These are phyloP conservation scores for Cyberlindnera suaveolens DNA, from an alignment of 805 yeast species.

Conservation along the genomic window DNA sequence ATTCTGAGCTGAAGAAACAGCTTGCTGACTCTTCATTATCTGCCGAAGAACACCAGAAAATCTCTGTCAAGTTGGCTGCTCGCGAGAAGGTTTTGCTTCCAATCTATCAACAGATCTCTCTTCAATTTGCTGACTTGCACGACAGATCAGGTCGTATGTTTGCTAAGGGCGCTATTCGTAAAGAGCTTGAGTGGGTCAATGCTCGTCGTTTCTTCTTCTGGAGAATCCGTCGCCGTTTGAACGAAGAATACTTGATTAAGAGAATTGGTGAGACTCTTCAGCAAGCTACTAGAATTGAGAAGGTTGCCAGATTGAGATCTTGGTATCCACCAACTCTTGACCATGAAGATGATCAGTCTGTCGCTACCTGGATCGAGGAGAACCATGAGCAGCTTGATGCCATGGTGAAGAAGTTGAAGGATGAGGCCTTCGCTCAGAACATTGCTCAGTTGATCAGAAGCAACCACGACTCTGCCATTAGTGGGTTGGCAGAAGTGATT, in stretches of 20 bases:
- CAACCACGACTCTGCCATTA: constrained; percentile 46
- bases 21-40: constrained; percentile 46
- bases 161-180: constrained; percentile 86
- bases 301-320: constrained; percentile 79
- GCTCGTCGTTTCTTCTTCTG: constrained; percentile 98
- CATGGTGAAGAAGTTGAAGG: constrained; percentile 55
- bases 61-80: constrained; percentile 59
- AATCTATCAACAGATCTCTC: constrained; percentile 83
- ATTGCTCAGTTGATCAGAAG: constrained; percentile 53
- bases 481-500: constrained; percentile 50
- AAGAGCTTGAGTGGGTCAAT: constrained; percentile 78
- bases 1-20: constrained; percentile 60
- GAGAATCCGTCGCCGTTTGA: constrained; percentile 93
- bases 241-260: constrained; percentile 82
- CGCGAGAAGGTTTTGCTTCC: constrained; percentile 82
- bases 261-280: constrained; percentile 62
- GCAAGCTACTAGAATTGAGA: constrained; percentile 64
- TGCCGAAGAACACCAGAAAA: constrained; percentile 58
- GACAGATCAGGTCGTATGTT: constrained; percentile 97
- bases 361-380: constrained; percentile 81
- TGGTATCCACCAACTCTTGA: constrained; percentile 75
- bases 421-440: constrained; percentile 59
- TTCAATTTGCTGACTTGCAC: constrained; percentile 96
- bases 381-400: constrained; percentile 59
- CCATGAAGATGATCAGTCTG: constrained; percentile 65